Evolutionary conservation across 805 yeast genomes (phyloP), one percentile per base, ranked within the genome.

Genomic region (Debaryomyces prosopidis): DNA sequence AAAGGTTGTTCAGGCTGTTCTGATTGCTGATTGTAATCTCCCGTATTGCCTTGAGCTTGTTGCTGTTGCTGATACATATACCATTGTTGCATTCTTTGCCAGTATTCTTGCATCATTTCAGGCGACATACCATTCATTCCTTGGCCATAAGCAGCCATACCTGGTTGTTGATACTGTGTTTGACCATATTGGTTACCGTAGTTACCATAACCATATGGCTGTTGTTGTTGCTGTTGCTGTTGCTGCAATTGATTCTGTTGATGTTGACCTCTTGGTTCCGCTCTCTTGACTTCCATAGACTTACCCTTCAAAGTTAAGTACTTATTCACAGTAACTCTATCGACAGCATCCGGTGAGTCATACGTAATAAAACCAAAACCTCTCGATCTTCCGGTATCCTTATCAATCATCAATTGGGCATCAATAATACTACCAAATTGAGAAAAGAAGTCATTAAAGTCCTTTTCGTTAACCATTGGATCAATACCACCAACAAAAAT

Each of bases 401-500:
- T 94, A 67, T 92, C 97, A 55, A 92, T 80, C 99, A 92, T 92
- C 54, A 92, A 79, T 69, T 91, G 97, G 41, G 97, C 96, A 68
- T 94, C 98, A 57, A 92, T 87, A 47, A 92, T 91, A 35, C 82
- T 81, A 55, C 97, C 98, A 66, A 85, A 92, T 67, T 85, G 85
- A 45, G 87, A 80, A 61, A 92, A 92, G 66, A 87, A 90, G 41
- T 80, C 84, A 63, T 85, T 85, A 67, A 92, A 94, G 53, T 91
- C 97, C 52, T 80, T 80, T 56, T 95, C 97, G 51, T 90, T 89
- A 42, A 91, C 96, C 61, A 89, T 92, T 16, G 95, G 88, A 43
- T 96, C 91, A 49, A 92, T 87, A 54, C 99, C 99, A 53, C 99
- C 99, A 34, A 92, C 97, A 61, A 92, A 92, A 54, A 92, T 91